Evolutionary conservation across 306 rosid genomes (phyloP).

Genomic region (Trifolium repens): DNA sequence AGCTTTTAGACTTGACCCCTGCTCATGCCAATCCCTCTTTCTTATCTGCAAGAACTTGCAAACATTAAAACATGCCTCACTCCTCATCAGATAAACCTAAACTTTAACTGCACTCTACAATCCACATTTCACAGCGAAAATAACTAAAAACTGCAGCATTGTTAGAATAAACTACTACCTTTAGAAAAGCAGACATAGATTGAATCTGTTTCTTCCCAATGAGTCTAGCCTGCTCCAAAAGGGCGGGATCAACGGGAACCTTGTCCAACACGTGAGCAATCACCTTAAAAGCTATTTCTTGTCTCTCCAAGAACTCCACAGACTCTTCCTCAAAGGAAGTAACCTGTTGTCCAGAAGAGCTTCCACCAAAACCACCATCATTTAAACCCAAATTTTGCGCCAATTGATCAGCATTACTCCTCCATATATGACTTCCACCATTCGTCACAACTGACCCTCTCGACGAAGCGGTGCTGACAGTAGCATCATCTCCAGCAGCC

Average conservation of each 20-base stretch:
- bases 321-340: slow-evolving; percentile 88
- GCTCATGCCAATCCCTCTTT: slow-evolving; percentile 96
- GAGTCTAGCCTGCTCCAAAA: slow-evolving; percentile 81
- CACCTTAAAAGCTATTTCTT: slow-evolving; percentile 83
- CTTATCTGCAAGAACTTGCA: slow-evolving; percentile 69
- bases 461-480: slow-evolving; percentile 60
- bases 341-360: slow-evolving; percentile 68
- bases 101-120: slow-evolving; percentile 28
- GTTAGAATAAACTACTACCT: slow-evolving; percentile 52
- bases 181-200: slow-evolving; percentile 75
- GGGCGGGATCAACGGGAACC: slow-evolving; percentile 58
- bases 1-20: slow-evolving; percentile 78
- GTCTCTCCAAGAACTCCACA: slow-evolving; percentile 87
- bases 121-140: slow-evolving; percentile 19
- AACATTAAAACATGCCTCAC: slow-evolving; percentile 36
- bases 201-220: slow-evolving; percentile 90
- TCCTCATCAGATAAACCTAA: slow-evolving; percentile 25
- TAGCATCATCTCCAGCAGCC: slow-evolving; percentile 58
- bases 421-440: slow-evolving; percentile 71
- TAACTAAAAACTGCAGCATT: not conserved
- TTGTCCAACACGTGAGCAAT: slow-evolving; percentile 78
- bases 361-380: slow-evolving; percentile 62
- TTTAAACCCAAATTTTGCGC: slow-evolving; percentile 59
- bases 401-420: slow-evolving; percentile 72
- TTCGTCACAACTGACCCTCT: slow-evolving; percentile 60